Evolutionary conservation across 805 yeast species (phyloP).

Genomic region (Priceomyces castillae): DNA sequence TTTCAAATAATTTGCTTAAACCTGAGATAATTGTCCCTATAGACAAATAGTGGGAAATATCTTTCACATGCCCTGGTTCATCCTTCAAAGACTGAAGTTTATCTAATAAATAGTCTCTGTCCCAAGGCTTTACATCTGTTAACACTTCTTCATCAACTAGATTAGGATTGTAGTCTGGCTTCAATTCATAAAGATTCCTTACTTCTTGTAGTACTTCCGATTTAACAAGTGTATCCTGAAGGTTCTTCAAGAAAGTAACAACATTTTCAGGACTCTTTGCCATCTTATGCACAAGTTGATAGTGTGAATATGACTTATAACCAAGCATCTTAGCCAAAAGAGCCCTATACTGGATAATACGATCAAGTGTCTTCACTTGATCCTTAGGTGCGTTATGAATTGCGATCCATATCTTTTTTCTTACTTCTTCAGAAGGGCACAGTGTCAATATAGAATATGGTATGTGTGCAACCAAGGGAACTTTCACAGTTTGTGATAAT

Average conservation of each 20-base stretch:
- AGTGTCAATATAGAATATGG: slow-evolving; percentile 64
- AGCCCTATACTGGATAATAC: slow-evolving; percentile 63
- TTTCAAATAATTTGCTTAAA: slow-evolving; percentile 63
- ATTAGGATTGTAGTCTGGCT: slow-evolving; percentile 13
- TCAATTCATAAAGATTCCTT: slow-evolving; percentile 39
- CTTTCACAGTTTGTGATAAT: slow-evolving; percentile 12
- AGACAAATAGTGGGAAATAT: slow-evolving; percentile 71
- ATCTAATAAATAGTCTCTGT: slow-evolving; percentile 61
- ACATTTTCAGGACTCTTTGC: slow-evolving; percentile 80
- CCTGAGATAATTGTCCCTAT: slow-evolving; percentile 87
- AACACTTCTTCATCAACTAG: slow-evolving; percentile 32
- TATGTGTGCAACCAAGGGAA: slow-evolving; percentile 52
- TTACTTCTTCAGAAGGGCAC: slow-evolving; percentile 52
- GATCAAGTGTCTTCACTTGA: slow-evolving; percentile 60
- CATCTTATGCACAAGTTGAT: slow-evolving; percentile 87
- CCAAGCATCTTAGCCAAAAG: slow-evolving; percentile 73
- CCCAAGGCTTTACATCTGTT: slow-evolving; percentile 78
- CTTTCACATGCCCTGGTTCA: slow-evolving; percentile 35
- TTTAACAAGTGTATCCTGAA: slow-evolving; percentile 48
- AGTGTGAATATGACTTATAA: slow-evolving; percentile 64
- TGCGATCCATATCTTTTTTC: slow-evolving; percentile 72
- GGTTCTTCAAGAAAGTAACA: slow-evolving; percentile 57
- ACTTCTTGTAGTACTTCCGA: slow-evolving; percentile 59
- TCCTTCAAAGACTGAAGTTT: slow-evolving; percentile 18
- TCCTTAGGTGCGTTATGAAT: slow-evolving; percentile 61